Evolutionary conservation across 805 yeast genomes (phyloP).

Genomic region (Helenozyma rhizophorensis): DNA sequence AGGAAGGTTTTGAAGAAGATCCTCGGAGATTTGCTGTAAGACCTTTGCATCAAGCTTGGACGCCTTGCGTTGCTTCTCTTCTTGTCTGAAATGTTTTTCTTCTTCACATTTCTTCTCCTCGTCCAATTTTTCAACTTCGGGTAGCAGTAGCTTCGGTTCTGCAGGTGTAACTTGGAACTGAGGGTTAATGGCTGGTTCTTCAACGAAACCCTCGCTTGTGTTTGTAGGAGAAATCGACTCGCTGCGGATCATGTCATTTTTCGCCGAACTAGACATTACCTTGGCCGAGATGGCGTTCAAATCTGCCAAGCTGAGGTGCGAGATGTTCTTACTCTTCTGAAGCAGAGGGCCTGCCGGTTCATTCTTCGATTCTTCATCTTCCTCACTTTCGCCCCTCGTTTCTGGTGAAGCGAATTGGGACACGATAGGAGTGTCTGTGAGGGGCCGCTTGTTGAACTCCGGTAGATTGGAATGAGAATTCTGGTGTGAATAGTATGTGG

Average conservation of each 20-base stretch:
- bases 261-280: background rate
- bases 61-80: constrained; percentile 1
- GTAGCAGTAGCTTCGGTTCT: no score
- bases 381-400: constrained; percentile 25
- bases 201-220: constrained; percentile 1
- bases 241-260: constrained; percentile 6
- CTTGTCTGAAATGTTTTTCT: background rate
- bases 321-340: constrained; percentile 31
- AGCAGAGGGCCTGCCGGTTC: constrained; percentile 9
- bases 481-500: constrained; percentile 8
- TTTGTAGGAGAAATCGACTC: constrained; percentile 21
- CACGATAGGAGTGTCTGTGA: constrained; percentile 69
- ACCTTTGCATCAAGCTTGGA: constrained; percentile 12
- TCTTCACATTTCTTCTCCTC: no score
- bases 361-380: constrained; percentile 19
- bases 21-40: constrained; percentile 22
- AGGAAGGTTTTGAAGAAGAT: constrained; percentile 31
- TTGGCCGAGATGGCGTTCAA: constrained; percentile 16
- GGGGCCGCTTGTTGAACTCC: constrained; percentile 65
- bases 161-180: background rate
- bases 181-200: background rate
- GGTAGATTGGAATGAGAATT: constrained; percentile 33
- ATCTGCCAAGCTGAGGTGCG: constrained; percentile 37
- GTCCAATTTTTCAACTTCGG: no score
- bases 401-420: constrained; percentile 55